Conservation (phyloP, 73 alveolate species). For the Breviolum minutum region DNA sequence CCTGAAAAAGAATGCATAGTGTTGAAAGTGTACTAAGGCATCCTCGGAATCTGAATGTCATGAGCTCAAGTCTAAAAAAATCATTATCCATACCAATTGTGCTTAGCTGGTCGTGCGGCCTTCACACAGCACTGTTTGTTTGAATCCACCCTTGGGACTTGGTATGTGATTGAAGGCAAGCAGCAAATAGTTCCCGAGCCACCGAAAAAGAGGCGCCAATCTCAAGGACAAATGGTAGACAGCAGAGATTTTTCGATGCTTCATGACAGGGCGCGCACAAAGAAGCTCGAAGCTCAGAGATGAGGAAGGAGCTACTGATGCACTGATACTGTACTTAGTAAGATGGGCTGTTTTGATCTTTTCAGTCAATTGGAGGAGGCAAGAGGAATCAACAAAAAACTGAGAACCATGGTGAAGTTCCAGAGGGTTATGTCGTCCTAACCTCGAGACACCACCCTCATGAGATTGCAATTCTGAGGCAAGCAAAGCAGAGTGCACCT, state of each 20-base stretch:
- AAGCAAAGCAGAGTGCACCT: slow-evolving; percentile 3
- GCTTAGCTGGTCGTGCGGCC: too few species aligned
- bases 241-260: background rate
- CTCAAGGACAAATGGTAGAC: background rate
- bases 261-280: slow-evolving; percentile 20
- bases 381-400: too few species aligned
- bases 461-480: slow-evolving; percentile 12
- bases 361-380: background rate
- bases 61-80: background rate
- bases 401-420: too few species aligned
- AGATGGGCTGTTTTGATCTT: background rate
- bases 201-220: slow-evolving; percentile 16
- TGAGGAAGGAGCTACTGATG: background rate
- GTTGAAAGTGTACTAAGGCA: background rate
- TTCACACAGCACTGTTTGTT: too few species aligned
- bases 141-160: too few species aligned
- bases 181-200: slow-evolving; percentile 13
- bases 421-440: too few species aligned
- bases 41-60: background rate
- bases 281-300: background rate
- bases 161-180: background rate
- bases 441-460: too few species aligned
- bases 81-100: too few species aligned
- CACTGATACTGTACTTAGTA: background rate
- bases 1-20: background rate